These are phyloP conservation scores for Cylindrotheca closterium DNA, from an alignment of 108 stramenopile genomes.

Conservation along the genomic window DNA sequence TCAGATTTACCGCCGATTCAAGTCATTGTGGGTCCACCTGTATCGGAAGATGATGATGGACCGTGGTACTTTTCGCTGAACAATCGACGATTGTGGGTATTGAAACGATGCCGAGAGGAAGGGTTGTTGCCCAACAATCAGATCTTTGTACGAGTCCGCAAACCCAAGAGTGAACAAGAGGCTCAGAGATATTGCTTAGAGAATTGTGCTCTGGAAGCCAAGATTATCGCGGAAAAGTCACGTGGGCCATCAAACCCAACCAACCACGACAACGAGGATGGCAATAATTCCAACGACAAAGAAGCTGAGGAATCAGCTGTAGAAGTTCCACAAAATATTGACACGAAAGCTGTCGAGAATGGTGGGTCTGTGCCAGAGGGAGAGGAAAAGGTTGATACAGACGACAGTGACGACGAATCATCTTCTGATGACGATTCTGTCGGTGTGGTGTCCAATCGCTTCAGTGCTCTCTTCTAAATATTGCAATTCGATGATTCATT, in stretches of 20 bases:
- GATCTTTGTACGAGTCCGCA: constrained; percentile 65
- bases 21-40: constrained; percentile 64
- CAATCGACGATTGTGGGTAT: constrained; percentile 89
- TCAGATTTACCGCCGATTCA: constrained; percentile 88
- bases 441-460: constrained; percentile 4
- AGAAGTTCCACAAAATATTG: background rate
- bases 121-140: constrained; percentile 49
- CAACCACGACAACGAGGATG: background rate
- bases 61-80: constrained; percentile 92
- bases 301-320: background rate
- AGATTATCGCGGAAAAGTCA: constrained; percentile 22
- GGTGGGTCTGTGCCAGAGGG: background rate
- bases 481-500: too few species aligned
- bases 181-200: constrained; percentile 57
- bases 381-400: background rate
- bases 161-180: constrained; percentile 67
- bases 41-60: constrained; percentile 30
- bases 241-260: background rate
- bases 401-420: constrained; percentile 9
- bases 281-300: background rate
- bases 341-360: background rate
- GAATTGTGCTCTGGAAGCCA: constrained; percentile 59
- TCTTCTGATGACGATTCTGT: constrained; percentile 2
- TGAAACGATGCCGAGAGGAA: constrained; percentile 81
- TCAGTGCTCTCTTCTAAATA: constrained; percentile 18